Percentiles rank a stretch among this genome's conserved stretches.
These are phyloP conservation scores for Herpetomonas tarakana DNA, from an alignment of 208 protist genomes.

Conservation along the genomic window DNA sequence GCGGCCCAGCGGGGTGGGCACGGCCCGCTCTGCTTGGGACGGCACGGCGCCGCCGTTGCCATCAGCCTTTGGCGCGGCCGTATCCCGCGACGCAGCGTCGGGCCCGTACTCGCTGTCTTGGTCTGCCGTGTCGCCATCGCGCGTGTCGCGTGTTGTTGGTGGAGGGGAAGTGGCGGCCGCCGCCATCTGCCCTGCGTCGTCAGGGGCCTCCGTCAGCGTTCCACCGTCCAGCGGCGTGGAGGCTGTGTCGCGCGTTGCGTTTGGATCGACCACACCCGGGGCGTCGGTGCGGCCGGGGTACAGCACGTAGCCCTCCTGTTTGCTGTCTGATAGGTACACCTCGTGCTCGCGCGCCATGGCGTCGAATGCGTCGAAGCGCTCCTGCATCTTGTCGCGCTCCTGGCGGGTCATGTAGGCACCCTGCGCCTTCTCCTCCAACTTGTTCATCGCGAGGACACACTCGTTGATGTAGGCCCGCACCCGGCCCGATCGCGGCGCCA, in stretches of 20 bases:
- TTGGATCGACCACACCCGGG: neutral
- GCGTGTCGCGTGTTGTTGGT: too few relatives aligned
- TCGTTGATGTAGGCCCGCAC: constrained; percentile 18
- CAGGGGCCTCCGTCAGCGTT: too few relatives aligned
- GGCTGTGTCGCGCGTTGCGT: neutral
- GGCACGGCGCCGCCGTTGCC: too few relatives aligned
- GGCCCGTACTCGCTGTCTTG: too few relatives aligned
- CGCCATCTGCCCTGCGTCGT: too few relatives aligned
- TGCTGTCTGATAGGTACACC: constrained; percentile 16
- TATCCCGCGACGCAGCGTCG: too few relatives aligned
- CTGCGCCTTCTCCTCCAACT: constrained; percentile 5
- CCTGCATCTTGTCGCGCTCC: neutral
- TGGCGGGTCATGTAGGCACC: neutral
- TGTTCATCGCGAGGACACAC: constrained; percentile 6
- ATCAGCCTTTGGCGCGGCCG: too few relatives aligned
- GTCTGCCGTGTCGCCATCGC: too few relatives aligned
- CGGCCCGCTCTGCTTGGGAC: too few relatives aligned
- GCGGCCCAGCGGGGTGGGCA: too few relatives aligned
- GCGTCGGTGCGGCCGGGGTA: constrained; percentile 5
- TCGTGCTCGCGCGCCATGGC: constrained; percentile 26
- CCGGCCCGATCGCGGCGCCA: constrained; percentile 9
- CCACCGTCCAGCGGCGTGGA: too few relatives aligned
- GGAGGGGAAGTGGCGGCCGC: too few relatives aligned
- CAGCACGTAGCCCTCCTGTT: constrained; percentile 18
- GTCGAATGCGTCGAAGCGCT: constrained; percentile 7